Evolutionary conservation across 1,139 yeast species (phyloP).

Genomic region (Kodamaea derodonti): DNA sequence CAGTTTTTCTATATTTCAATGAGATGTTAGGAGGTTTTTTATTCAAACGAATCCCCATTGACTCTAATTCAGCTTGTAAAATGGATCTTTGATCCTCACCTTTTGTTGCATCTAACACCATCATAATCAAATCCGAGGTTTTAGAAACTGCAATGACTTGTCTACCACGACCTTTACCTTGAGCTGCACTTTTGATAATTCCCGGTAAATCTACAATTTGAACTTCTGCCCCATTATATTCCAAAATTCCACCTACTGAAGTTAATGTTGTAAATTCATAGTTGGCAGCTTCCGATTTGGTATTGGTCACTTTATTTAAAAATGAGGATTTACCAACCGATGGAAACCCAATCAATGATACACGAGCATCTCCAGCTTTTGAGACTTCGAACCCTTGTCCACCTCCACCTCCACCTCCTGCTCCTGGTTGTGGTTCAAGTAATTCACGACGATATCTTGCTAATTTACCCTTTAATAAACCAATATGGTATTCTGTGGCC

Average conservation of each 20-base stretch:
- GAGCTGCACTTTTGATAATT: conserved; percentile 93
- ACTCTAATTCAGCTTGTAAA: conserved; percentile 83
- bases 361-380: conserved; percentile 95
- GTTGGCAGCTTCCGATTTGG: conserved; percentile 91
- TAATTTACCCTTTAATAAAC: conserved; percentile 87
- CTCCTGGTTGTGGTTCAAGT: conserved; percentile 78
- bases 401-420: conserved; percentile 59
- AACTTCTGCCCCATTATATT: conserved; percentile 94
- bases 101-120: conserved; percentile 95
- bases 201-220: conserved; percentile 97
- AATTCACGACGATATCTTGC: conserved; percentile 93
- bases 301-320: conserved; percentile 80
- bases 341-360: conserved; percentile 93
- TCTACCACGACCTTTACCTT: conserved; percentile 96
- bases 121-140: conserved; percentile 87
- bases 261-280: conserved; percentile 96
- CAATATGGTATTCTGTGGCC: conserved; percentile 96
- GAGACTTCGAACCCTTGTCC: conserved; percentile 96
- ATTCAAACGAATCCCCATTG: conserved; percentile 89
- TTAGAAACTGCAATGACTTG: conserved; percentile 96
- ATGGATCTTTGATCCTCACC: conserved; percentile 84
- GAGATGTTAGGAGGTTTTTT: conserved; percentile 77
- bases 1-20: conserved; percentile 76
- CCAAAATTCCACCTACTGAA: conserved; percentile 92
- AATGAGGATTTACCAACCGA: conserved; percentile 96